Evolutionary conservation across 1,139 yeast genomes (phyloP).

Genomic region (Pichia sp.): DNA sequence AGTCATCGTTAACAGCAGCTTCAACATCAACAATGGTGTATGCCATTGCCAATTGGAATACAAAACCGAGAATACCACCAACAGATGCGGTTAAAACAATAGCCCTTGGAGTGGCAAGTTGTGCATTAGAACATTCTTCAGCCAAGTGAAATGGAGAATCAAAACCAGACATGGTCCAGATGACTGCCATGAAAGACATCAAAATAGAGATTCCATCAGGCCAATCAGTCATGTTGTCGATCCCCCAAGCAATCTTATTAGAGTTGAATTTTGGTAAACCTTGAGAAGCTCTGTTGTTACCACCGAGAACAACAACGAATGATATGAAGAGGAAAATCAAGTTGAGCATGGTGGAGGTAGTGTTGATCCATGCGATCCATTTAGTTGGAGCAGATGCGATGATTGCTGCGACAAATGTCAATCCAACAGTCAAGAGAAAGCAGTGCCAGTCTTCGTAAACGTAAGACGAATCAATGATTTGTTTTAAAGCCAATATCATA

Average conservation of each 20-base stretch:
- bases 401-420: slow-evolving; percentile 44
- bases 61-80: slow-evolving; percentile 58
- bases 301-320: slow-evolving; percentile 52
- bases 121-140: slow-evolving; percentile 64
- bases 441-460: slow-evolving; percentile 43
- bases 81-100: slow-evolving; percentile 55
- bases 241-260: slow-evolving; percentile 48
- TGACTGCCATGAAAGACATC: slow-evolving; percentile 56
- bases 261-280: slow-evolving; percentile 43
- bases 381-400: slow-evolving; percentile 46
- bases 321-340: slow-evolving; percentile 47
- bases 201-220: slow-evolving; percentile 58
- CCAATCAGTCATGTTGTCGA: slow-evolving; percentile 58
- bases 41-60: slow-evolving; percentile 58
- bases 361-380: slow-evolving; percentile 50
- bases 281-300: slow-evolving; percentile 35
- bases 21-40: slow-evolving; percentile 52
- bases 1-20: slow-evolving; percentile 43
- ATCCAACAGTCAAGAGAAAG: slow-evolving; percentile 44
- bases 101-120: slow-evolving; percentile 52
- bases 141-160: slow-evolving; percentile 70
- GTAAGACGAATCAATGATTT: slow-evolving; percentile 30
- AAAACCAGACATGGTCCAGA: slow-evolving; percentile 75
- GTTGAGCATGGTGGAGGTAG: slow-evolving; percentile 45
- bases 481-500: slow-evolving; percentile 50